A percentile compares a stretch with the other conserved stretches of the same genome.
These are phyloP conservation scores for Juncus inflexus DNA, from an alignment of 176 grass and related monocot species.

Conservation along the genomic window DNA sequence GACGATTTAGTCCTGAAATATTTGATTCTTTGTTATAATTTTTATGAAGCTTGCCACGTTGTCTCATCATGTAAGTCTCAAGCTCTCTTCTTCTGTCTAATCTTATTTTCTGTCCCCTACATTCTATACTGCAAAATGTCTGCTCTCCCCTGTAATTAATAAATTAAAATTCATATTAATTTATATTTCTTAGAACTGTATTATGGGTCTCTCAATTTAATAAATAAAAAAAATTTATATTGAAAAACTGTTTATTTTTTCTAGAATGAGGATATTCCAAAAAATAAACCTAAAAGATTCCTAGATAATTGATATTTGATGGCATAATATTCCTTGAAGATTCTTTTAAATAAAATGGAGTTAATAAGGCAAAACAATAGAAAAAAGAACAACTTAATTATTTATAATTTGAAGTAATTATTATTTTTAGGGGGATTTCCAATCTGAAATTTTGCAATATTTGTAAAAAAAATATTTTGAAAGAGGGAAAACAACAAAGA, in stretches of 20 bases:
- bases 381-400: not conserved
- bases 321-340: not conserved
- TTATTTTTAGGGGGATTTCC: no score
- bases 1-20: conserved; percentile 10
- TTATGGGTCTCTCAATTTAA: not conserved
- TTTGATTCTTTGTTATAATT: conserved; percentile 23
- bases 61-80: conserved; percentile 30
- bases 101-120: conserved; percentile 44
- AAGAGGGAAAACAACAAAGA: not conserved
- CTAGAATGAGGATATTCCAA: not conserved
- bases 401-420: no score
- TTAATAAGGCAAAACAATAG: not conserved
- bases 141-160: conserved; percentile 49
- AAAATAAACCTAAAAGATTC: not conserved
- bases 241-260: not conserved
- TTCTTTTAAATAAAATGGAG: no score
- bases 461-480: not conserved
- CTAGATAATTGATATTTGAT: conserved; percentile 5
- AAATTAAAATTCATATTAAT: not conserved
- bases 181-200: not conserved
- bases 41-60: conserved; percentile 36
- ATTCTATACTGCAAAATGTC: conserved; percentile 51
- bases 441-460: no score
- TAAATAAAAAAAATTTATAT: not conserved
- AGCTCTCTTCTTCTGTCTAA: conserved; percentile 53